Percentiles rank a stretch among this genome's conserved stretches.
Evolutionary conservation across 164 flowering plant species (phyloP).

Genomic region (Vitis vinifera): ASM3070453v1 NC_081821.1:9383001-9383500

Average conservation of each 20-base stretch:
- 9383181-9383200: constrained; percentile 29
- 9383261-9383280: constrained; percentile 56
- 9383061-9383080: constrained; percentile 84
- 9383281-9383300: constrained; percentile 66
- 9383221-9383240: constrained; percentile 77
- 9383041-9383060: constrained; percentile 79
- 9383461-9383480: constrained; percentile 67
- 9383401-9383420: constrained; percentile 46
- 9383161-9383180: constrained; percentile 54
- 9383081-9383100: constrained; percentile 51
- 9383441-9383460: constrained; percentile 58
- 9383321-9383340: constrained; percentile 75
- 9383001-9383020: constrained; percentile 69
- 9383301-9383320: constrained; percentile 74
- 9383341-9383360: constrained; percentile 95
- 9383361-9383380: constrained; percentile 75
- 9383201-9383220: constrained; percentile 65
- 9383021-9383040: constrained; percentile 87
- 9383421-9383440: constrained; percentile 42
- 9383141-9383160: constrained; percentile 57
- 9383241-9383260: constrained; percentile 89
- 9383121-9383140: constrained; percentile 61
- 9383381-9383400: constrained; percentile 68
- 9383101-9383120: constrained; percentile 49
- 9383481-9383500: constrained; percentile 92